Evolutionary conservation across 1,284 basidiomycete species (phyloP).

Genomic region (Melampsora abietis-canadensis): DNA sequence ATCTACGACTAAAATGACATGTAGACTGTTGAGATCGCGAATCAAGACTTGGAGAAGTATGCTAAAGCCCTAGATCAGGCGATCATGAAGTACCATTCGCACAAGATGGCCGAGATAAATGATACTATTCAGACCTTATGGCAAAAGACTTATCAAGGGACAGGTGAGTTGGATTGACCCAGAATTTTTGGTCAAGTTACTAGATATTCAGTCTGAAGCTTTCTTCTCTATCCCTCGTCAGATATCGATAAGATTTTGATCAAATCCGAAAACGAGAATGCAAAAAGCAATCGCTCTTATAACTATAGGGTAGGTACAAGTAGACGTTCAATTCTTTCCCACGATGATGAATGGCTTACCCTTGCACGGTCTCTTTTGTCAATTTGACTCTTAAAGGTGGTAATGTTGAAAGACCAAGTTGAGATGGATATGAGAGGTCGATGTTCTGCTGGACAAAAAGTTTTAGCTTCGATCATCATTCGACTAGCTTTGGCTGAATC

Average conservation of each 20-base stretch:
- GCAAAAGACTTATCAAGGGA: constrained; percentile 99
- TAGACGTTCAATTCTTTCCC: neutral
- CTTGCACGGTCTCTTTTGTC: neutral
- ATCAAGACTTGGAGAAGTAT: constrained; percentile 93
- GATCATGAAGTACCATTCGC: constrained; percentile 95
- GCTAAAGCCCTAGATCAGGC: constrained; percentile 95
- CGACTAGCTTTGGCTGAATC: constrained; percentile 95
- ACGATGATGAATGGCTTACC: constrained; percentile 16
- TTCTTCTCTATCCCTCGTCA: constrained; percentile 51
- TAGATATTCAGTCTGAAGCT: neutral
- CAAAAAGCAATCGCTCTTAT: constrained; percentile 78
- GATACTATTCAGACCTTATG: constrained; percentile 92
- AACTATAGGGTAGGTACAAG: constrained; percentile 78
- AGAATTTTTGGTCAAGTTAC: neutral
- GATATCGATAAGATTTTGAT: constrained; percentile 98
- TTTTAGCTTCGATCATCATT: constrained; percentile 98
- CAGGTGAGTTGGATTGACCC: constrained; percentile 60
- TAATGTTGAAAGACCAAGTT: constrained; percentile 97
- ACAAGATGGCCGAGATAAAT: constrained; percentile 99
- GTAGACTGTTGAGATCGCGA: constrained; percentile 89
- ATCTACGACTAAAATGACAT: neutral
- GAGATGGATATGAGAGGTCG: constrained; percentile 99
- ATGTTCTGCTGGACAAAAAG: constrained; percentile 97
- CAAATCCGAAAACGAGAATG: constrained; percentile 83
- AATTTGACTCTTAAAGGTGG: constrained; percentile 61